Percentiles rank a stretch among this genome's conserved stretches.
Conservation (phyloP, 2,329 filamentous ascomycete species). For the Scortechinia acanthostroma region DNA sequence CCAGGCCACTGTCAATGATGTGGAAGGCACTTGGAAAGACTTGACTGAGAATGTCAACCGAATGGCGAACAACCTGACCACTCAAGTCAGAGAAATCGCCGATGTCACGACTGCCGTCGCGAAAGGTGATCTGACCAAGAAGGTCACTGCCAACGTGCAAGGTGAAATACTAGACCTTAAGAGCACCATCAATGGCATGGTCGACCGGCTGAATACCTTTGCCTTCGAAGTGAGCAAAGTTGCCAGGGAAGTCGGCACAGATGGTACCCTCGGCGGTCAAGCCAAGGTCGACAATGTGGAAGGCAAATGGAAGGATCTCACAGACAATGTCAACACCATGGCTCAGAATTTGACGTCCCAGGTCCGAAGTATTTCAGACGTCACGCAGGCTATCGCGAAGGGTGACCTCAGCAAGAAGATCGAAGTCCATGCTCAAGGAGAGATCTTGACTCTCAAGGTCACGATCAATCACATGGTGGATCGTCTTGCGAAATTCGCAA, state of each 20-base stretch:
- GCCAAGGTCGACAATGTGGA: conserved; percentile 59
- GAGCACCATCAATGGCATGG: conserved; percentile 67
- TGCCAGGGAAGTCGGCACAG: conserved; percentile 61
- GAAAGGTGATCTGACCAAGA: conserved; percentile 61
- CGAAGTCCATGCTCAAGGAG: conserved; percentile 87
- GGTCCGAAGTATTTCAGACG: conserved; percentile 85
- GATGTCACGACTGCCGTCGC: conserved; percentile 64
- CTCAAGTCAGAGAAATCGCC: conserved; percentile 65
- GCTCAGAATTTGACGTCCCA: conserved; percentile 56
- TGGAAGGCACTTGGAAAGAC: conserved; percentile 65
- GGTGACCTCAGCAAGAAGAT: conserved; percentile 95
- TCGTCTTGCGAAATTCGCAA: conserved; percentile 87
- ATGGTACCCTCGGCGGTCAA: conserved; percentile 60
- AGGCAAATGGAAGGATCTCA: conserved; percentile 64
- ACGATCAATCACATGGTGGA: conserved; percentile 99
- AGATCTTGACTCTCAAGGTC: conserved; percentile 87
- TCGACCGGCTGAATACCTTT: conserved; percentile 64
- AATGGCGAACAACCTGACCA: conserved; percentile 65
- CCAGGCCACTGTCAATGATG: conserved; percentile 62
- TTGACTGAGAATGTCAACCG: conserved; percentile 60
- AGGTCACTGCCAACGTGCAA: conserved; percentile 59
- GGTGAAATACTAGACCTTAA: conserved; percentile 65
- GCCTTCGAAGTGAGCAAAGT: conserved; percentile 62
- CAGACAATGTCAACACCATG: conserved; percentile 64
- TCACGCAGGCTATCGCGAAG: conserved; percentile 89